Conservation (phyloP, 2,329 filamentous ascomycete genomes). For the Colletotrichum sp. region DNA sequence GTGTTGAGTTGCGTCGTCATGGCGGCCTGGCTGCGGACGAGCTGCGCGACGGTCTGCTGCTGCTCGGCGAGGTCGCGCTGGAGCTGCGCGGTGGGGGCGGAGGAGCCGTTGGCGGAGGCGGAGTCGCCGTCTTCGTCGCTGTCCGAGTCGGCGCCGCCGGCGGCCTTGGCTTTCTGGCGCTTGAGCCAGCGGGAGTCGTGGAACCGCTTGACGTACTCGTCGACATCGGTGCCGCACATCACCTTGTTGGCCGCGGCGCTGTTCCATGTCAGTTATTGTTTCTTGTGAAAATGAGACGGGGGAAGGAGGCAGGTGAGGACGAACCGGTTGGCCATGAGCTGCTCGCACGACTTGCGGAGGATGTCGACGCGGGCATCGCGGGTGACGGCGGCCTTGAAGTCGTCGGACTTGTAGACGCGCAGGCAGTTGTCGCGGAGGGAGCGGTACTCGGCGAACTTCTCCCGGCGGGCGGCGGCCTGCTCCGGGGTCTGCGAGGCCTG, state of each 20-base stretch:
- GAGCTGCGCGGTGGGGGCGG: not conserved
- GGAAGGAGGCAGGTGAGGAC: not conserved
- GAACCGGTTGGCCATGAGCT: not conserved
- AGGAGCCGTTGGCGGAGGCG: not conserved
- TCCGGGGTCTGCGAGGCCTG: not conserved
- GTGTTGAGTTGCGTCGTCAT: not conserved
- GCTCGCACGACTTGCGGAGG: not conserved
- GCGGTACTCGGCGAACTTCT: not conserved
- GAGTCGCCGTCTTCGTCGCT: not conserved
- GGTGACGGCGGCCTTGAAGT: not conserved
- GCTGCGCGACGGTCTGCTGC: not conserved
- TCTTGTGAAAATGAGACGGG: fast-evolving
- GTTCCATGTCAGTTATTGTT: not conserved
- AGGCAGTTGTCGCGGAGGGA: not conserved
- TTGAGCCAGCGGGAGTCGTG: not conserved
- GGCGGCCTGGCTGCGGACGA: not conserved
- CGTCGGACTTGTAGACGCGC: not conserved
- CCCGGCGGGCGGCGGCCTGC: not conserved
- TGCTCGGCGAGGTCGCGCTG: not conserved
- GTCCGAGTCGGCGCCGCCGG: not conserved
- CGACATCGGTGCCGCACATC: not conserved
- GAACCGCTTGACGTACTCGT: not conserved
- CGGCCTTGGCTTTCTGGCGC: not conserved
- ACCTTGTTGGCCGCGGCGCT: not conserved
- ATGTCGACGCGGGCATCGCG: not conserved